These are phyloP conservation scores for Yamadazyma laniorum DNA, from an alignment of 805 yeast species.

Conservation along the genomic window DNA sequence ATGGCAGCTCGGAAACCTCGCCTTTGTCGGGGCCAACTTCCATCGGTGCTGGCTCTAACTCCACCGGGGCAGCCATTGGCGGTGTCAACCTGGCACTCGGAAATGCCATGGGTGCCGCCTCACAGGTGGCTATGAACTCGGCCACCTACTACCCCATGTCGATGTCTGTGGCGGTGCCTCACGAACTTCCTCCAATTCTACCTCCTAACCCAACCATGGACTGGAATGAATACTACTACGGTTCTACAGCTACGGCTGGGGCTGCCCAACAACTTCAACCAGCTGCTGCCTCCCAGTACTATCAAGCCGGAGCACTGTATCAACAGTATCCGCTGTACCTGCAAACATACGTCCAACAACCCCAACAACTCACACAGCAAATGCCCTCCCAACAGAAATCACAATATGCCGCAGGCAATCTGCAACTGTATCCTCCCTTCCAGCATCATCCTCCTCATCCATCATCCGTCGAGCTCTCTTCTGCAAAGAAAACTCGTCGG, in stretches of 20 bases:
- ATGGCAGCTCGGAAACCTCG: too few relatives aligned
- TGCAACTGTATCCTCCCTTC: slow-evolving; percentile 6
- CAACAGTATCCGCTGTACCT: slow-evolving; percentile 9
- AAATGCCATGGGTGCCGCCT: too few relatives aligned
- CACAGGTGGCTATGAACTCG: too few relatives aligned
- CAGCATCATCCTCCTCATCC: slow-evolving; percentile 13
- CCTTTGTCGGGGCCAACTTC: neutral
- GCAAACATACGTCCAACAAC: slow-evolving; percentile 6
- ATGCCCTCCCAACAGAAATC: neutral
- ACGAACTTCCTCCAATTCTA: slow-evolving; percentile 11
- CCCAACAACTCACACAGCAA: slow-evolving; percentile 6
- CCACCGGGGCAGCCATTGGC: too few relatives aligned
- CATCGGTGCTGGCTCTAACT: slow-evolving; percentile 1
- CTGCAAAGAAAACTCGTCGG: slow-evolving; percentile 15
- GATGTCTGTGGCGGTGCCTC: too few relatives aligned
- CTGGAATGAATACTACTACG: slow-evolving; percentile 7
- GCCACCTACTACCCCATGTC: too few relatives aligned
- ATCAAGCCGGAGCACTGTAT: neutral
- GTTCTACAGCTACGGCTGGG: slow-evolving; percentile 12
- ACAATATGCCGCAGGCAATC: neutral
- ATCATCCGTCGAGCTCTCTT: neutral
- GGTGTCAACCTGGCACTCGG: too few relatives aligned
- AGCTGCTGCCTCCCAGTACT: too few relatives aligned
- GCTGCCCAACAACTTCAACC: slow-evolving; percentile 3
- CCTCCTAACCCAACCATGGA: slow-evolving; percentile 5